These are phyloP conservation scores for Didymella lethalis DNA, from an alignment of 2,329 filamentous ascomycete genomes.

Conservation along the genomic window DNA sequence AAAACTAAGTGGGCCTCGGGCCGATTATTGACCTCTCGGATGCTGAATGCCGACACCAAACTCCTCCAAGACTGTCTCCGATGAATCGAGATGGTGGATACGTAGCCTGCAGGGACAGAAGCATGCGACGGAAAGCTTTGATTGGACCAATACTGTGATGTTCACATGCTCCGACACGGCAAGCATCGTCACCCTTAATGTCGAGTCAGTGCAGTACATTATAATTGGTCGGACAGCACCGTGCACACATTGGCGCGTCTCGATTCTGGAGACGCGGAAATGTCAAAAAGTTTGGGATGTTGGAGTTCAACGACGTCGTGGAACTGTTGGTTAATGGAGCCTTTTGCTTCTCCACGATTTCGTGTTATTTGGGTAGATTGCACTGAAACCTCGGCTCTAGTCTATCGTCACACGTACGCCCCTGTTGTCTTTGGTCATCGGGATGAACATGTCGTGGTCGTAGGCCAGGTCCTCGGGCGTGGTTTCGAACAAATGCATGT, in stretches of 20 bases:
- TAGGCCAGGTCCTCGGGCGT: slow-evolving; percentile 33
- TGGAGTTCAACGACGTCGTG: not conserved
- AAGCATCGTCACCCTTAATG: not conserved
- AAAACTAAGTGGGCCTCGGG: slow-evolving; percentile 1
- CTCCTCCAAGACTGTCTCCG: slow-evolving; percentile 6
- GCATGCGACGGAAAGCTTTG: not conserved
- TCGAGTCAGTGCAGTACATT: slow-evolving; percentile 8
- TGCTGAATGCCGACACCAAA: slow-evolving; percentile 3
- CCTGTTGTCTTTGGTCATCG: slow-evolving; percentile 36
- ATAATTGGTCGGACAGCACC: not conserved
- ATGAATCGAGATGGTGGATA: slow-evolving; percentile 9
- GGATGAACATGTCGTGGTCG: slow-evolving; percentile 40
- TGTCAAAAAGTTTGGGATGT: not conserved
- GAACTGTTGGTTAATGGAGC: not conserved
- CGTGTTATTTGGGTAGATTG: not conserved
- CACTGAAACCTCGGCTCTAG: slow-evolving; percentile 1
- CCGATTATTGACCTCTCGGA: slow-evolving; percentile 5
- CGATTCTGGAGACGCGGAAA: not conserved
- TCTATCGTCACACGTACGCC: slow-evolving; percentile 34
- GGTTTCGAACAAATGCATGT: slow-evolving; percentile 35
- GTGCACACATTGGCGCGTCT: not conserved
- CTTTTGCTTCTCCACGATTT: not conserved
- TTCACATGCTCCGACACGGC: not conserved
- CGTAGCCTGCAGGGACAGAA: not conserved
- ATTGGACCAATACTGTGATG: slow-evolving; percentile 3